These are phyloP conservation scores for Pythium insidiosum DNA, from an alignment of 352 stramenopile genomes.

Conservation along the genomic window DNA sequence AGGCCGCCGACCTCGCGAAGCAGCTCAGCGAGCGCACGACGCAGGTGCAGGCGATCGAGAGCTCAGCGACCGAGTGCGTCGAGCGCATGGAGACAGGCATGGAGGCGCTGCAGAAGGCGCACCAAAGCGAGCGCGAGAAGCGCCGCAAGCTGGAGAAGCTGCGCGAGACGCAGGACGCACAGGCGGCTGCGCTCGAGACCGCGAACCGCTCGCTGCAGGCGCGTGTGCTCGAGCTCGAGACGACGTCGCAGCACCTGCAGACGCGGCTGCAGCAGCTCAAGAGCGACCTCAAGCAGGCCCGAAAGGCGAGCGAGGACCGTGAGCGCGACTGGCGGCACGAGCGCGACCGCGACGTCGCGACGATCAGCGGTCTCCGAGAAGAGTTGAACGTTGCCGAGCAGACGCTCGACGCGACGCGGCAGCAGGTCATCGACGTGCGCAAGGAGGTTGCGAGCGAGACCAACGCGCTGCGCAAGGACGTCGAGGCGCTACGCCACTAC, in stretches of 20 bases:
- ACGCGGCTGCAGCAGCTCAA: slow-evolving; percentile 43
- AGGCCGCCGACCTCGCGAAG: slow-evolving; percentile 19
- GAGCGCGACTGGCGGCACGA: slow-evolving; percentile 24
- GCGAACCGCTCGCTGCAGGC: slow-evolving; percentile 21
- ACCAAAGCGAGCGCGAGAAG: slow-evolving; percentile 33
- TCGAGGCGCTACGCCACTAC: slow-evolving; percentile 40
- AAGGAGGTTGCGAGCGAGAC: slow-evolving; percentile 20
- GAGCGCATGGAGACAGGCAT: slow-evolving; percentile 29
- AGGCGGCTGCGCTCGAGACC: slow-evolving; percentile 26
- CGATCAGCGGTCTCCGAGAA: slow-evolving; percentile 25
- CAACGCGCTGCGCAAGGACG: slow-evolving; percentile 22
- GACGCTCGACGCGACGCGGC: slow-evolving; percentile 15
- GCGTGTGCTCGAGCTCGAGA: slow-evolving; percentile 26
- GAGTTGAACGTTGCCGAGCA: slow-evolving; percentile 25
- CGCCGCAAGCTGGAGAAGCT: slow-evolving; percentile 37
- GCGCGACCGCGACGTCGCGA: slow-evolving; percentile 25
- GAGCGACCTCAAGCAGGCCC: slow-evolving; percentile 19
- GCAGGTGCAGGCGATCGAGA: slow-evolving; percentile 31
- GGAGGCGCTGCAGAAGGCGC: slow-evolving; percentile 26
- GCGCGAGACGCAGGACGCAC: slow-evolving; percentile 22
- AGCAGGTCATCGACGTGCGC: slow-evolving; percentile 13
- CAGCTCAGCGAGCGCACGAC: slow-evolving; percentile 27
- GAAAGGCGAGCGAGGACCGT: slow-evolving; percentile 27
- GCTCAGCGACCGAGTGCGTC: slow-evolving; percentile 35
- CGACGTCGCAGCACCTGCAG: slow-evolving; percentile 22